Conservation (phyloP, 1,284 basidiomycete genomes). For the Sporisorium reilianum region DNA sequence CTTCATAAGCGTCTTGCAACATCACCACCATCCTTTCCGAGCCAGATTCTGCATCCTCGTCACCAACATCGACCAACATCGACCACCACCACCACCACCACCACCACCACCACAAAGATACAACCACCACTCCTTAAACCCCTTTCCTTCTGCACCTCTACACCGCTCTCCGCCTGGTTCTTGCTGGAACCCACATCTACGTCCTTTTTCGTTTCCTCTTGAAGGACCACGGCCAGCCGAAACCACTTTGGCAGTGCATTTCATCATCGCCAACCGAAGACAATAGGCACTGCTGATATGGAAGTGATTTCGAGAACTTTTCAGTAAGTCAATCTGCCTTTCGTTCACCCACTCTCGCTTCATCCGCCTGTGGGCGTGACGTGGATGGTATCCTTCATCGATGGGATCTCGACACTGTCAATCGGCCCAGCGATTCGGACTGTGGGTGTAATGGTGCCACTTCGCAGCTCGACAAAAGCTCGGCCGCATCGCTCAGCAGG, state of each 20-base stretch:
- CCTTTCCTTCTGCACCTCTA: constrained; percentile 1
- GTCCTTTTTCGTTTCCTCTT: not conserved
- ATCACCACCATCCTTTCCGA: not conserved
- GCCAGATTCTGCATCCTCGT: not conserved
- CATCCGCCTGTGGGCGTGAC: constrained; percentile 10
- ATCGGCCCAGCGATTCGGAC: constrained; percentile 38
- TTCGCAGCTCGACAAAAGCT: not conserved
- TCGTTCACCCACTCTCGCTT: constrained; percentile 19
- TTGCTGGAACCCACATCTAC: not conserved
- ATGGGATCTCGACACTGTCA: not conserved
- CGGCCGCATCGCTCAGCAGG: constrained; percentile 1
- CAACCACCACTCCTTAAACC: not conserved
- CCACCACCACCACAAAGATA: not conserved
- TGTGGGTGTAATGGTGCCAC: constrained; percentile 15
- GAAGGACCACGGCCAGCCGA: not conserved
- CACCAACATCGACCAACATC: not conserved
- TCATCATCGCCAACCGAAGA: constrained; percentile 4
- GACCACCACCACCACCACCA: too few relatives aligned
- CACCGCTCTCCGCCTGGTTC: not conserved
- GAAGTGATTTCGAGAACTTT: constrained; percentile 34
- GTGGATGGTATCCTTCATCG: constrained; percentile 1
- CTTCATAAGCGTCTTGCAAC: not conserved
- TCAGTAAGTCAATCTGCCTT: constrained; percentile 20
- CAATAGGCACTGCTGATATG: constrained; percentile 26
- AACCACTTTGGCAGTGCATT: not conserved